Evolutionary conservation across 768 basidiomycete species (phyloP).

Genomic region (Fomitopsis pulvina): DNA sequence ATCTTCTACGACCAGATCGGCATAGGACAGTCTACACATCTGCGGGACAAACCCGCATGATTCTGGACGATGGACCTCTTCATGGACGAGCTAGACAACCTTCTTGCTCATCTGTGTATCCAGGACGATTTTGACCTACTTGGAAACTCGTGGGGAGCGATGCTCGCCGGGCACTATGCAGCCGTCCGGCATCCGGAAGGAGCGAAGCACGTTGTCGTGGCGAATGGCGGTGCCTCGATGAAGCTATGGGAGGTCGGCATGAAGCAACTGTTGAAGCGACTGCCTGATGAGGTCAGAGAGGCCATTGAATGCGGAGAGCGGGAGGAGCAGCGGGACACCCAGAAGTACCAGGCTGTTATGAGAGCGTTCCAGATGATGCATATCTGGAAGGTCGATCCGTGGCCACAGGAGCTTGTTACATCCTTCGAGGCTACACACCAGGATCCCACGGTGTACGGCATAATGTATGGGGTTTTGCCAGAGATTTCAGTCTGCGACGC

Average conservation of each 20-base stretch:
- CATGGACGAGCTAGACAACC: constrained; percentile 44
- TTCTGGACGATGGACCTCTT: constrained; percentile 44
- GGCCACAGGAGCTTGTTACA: constrained; percentile 21
- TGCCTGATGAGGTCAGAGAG: constrained; percentile 31
- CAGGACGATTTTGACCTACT: constrained; percentile 33
- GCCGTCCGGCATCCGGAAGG: constrained; percentile 34
- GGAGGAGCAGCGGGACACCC: constrained; percentile 32
- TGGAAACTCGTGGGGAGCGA: constrained; percentile 55
- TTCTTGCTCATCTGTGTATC: constrained; percentile 35
- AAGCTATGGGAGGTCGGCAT: constrained; percentile 33
- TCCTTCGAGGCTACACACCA: constrained; percentile 20
- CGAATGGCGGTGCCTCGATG: constrained; percentile 38
- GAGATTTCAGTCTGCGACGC: background rate
- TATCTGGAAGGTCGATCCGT: constrained; percentile 36
- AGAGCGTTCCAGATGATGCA: constrained; percentile 33
- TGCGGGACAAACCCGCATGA: constrained; percentile 21
- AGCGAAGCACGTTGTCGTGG: constrained; percentile 37
- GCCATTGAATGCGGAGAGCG: constrained; percentile 31
- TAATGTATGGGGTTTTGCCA: constrained; percentile 26
- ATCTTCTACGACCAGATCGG: constrained; percentile 50
- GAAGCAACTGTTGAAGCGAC: constrained; percentile 30
- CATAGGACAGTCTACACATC: constrained; percentile 37
- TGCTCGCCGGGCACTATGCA: constrained; percentile 36
- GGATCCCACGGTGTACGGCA: constrained; percentile 31
- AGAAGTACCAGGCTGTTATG: constrained; percentile 37